Percentiles rank a stretch among this genome's conserved stretches.
Conservation (phyloP, 2,329 filamentous ascomycete genomes). For the Zymoseptoria crescenta region DNA sequence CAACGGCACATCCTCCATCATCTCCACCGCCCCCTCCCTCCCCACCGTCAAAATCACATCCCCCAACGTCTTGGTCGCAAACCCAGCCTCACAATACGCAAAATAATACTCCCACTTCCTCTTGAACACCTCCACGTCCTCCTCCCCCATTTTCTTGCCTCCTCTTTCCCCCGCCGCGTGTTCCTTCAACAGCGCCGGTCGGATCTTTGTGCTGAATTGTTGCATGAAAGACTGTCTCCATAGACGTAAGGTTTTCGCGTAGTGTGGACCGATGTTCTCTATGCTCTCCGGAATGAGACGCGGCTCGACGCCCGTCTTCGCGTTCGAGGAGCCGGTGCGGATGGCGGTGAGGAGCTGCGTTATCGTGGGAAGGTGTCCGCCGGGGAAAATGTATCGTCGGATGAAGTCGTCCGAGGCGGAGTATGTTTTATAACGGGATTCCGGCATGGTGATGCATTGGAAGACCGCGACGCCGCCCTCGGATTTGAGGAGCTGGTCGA, state of each 20-base stretch:
- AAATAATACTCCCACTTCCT: conserved; percentile 76
- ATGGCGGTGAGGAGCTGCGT: conserved; percentile 59
- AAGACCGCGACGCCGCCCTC: conserved; percentile 62
- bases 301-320: conserved; percentile 32
- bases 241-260: conserved; percentile 58
- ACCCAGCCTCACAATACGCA: conserved; percentile 66
- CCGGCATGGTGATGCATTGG: conserved; percentile 71
- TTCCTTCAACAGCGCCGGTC: conserved; percentile 51
- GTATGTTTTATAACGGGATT: conserved; percentile 57
- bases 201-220: conserved; percentile 55
- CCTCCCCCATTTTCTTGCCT: conserved; percentile 46
- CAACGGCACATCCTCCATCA: conserved; percentile 63
- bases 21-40: conserved; percentile 55
- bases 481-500: conserved; percentile 57
- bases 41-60: conserved; percentile 66
- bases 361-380: conserved; percentile 63
- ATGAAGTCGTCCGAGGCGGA: conserved; percentile 65
- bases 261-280: conserved; percentile 68
- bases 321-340: conserved; percentile 47
- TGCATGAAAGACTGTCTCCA: conserved; percentile 61
- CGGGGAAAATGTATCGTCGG: conserved; percentile 69
- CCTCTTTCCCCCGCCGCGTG: conserved; percentile 31
- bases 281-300: conserved; percentile 56
- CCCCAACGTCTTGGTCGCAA: conserved; percentile 62
- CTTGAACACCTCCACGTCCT: conserved; percentile 58